Conservation (phyloP, 2,329 filamentous ascomycete genomes). For the Arthrobotrys iridis region DNA sequence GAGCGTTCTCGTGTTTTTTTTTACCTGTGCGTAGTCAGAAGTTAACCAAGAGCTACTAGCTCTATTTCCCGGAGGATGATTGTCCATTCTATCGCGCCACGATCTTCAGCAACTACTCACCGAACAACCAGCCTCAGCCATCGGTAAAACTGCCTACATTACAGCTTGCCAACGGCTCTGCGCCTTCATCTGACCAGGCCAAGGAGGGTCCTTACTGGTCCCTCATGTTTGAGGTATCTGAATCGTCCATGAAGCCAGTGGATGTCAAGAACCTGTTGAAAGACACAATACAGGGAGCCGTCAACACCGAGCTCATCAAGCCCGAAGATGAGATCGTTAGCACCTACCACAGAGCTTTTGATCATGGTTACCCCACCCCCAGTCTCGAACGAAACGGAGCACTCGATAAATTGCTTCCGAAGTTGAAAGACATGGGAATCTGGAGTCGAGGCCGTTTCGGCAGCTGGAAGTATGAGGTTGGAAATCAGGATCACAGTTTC, state of each 20-base stretch:
- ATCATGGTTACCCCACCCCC: constrained; percentile 97
- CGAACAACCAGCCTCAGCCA: constrained; percentile 90
- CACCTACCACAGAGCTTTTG: constrained; percentile 96
- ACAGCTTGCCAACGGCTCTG: constrained; percentile 85
- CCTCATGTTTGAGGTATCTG: constrained; percentile 98
- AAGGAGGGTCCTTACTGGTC: constrained; percentile 98
- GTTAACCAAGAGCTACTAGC: constrained; percentile 62
- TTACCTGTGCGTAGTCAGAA: background rate
- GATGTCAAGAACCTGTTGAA: constrained; percentile 83
- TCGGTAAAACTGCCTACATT: constrained; percentile 86
- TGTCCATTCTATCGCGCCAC: constrained; percentile 99
- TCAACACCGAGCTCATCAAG: constrained; percentile 98
- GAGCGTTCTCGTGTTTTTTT: constrained; percentile 61
- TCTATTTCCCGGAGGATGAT: constrained; percentile 99
- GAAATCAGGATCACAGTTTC: constrained; percentile 80
- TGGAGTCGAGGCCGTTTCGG: constrained; percentile 96
- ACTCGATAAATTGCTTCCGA: constrained; percentile 89
- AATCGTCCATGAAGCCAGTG: constrained; percentile 94
- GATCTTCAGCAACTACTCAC: constrained; percentile 99
- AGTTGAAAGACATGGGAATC: constrained; percentile 90
- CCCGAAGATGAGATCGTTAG: constrained; percentile 93
- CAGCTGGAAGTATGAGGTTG: constrained; percentile 94
- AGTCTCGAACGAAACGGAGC: constrained; percentile 94
- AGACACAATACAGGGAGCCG: constrained; percentile 92
- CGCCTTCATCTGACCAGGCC: constrained; percentile 75